Conservation (phyloP, 768 basidiomycete genomes). For the Stropharia rugosoannulata region DNA sequence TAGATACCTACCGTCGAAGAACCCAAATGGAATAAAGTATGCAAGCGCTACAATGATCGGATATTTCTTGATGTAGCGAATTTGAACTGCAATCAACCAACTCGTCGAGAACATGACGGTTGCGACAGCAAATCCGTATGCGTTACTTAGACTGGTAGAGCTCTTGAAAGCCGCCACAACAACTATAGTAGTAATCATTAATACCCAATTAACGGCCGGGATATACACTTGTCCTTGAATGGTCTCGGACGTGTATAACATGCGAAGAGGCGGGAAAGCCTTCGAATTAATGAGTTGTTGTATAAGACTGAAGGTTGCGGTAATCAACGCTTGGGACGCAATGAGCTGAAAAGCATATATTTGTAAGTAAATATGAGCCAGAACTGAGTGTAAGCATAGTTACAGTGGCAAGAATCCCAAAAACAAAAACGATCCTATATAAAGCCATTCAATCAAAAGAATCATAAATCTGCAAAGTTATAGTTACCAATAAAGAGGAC, state of each 20-base stretch:
- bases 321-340: constrained; percentile 69
- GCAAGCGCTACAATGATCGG: constrained; percentile 39
- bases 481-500: constrained; percentile 58
- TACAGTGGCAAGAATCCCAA: constrained; percentile 65
- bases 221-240: constrained; percentile 69
- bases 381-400: constrained; percentile 11
- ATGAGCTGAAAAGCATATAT: constrained; percentile 38
- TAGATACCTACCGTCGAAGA: constrained; percentile 52
- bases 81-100: constrained; percentile 54
- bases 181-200: constrained; percentile 53
- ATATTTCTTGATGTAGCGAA: constrained; percentile 51
- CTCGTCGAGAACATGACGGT: constrained; percentile 67
- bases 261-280: constrained; percentile 54
- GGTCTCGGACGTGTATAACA: constrained; percentile 59
- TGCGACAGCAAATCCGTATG: constrained; percentile 63
- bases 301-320: constrained; percentile 59
- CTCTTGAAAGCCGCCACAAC: constrained; percentile 59
- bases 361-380: background rate
- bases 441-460: background rate
- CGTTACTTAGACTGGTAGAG: constrained; percentile 54
- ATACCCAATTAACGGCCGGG: constrained; percentile 58
- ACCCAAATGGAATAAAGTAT: constrained; percentile 57
- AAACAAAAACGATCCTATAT: constrained; percentile 56
- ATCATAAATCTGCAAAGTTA: background rate
- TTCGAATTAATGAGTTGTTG: constrained; percentile 68